phyloP scores from a whole-genome alignment of 441 rosid species.

The Omphalea diandra region DNA sequence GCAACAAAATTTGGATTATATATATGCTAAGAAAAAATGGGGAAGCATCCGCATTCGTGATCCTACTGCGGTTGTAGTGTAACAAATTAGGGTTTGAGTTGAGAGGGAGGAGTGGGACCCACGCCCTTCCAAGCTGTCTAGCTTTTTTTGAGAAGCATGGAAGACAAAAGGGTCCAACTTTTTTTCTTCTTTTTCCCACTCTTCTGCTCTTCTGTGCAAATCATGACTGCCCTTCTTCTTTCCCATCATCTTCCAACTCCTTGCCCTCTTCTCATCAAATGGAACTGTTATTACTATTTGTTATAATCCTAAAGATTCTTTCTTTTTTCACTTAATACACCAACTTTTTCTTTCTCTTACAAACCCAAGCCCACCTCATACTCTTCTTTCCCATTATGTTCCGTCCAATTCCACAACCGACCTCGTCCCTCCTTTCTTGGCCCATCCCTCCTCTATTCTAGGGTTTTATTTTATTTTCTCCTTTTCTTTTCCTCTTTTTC shows the following conservation, averaged over 20 bases:
- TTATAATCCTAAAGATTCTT: constrained; percentile 15
- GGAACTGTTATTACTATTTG: constrained; percentile 11
- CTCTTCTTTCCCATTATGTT: constrained; percentile 26
- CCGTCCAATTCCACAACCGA: constrained; percentile 40
- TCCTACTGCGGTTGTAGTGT: neutral
- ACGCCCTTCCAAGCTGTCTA: constrained; percentile 20
- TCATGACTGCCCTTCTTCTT: constrained; percentile 18
- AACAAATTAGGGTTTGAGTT: neutral
- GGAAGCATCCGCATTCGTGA: neutral
- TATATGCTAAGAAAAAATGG: too few species aligned
- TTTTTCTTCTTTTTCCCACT: neutral
- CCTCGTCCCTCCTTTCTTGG: constrained; percentile 34
- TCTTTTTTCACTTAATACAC: constrained; percentile 5
- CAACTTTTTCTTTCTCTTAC: constrained; percentile 4
- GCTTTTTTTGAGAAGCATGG: neutral
- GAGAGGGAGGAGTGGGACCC: constrained; percentile 5
- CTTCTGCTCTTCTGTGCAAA: constrained; percentile 12
- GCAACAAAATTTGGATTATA: neutral
- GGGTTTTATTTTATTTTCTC: constrained; percentile 33
- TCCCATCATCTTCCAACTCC: neutral
- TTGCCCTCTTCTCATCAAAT: neutral
- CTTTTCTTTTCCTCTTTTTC: neutral
- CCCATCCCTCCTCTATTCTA: constrained; percentile 37
- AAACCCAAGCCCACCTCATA: constrained; percentile 22
- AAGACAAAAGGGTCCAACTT: constrained; percentile 8